These are phyloP conservation scores for Drechslerella stenobrocha DNA, from an alignment of 2,329 filamentous ascomycete species.

Conservation along the genomic window DNA sequence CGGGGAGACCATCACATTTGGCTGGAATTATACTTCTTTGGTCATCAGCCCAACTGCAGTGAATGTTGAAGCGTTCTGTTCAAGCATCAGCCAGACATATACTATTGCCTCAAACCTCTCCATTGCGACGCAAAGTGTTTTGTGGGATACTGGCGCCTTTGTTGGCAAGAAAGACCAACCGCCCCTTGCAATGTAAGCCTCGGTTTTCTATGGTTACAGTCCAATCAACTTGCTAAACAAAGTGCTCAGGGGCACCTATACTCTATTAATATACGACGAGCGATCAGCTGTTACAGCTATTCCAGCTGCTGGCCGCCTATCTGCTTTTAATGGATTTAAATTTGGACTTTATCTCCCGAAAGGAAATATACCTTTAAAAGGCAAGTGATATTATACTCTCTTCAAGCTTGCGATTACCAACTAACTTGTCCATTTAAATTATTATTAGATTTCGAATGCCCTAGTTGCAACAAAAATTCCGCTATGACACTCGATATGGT, in stretches of 20 bases:
- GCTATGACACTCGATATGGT: slow-evolving; percentile 57
- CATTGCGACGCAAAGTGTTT: slow-evolving; percentile 60
- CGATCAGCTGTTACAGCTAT: slow-evolving; percentile 60
- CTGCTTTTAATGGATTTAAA: slow-evolving; percentile 59
- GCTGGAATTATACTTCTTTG: slow-evolving; percentile 71
- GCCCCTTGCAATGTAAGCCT: slow-evolving; percentile 57
- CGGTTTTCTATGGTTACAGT: slow-evolving; percentile 3
- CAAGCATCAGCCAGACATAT: slow-evolving; percentile 62
- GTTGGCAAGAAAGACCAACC: slow-evolving; percentile 27
- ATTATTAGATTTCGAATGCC: slow-evolving; percentile 57
- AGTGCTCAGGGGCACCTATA: slow-evolving; percentile 63
- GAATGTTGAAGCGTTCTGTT: slow-evolving; percentile 67
- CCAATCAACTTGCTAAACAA: slow-evolving; percentile 5
- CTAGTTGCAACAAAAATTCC: slow-evolving; percentile 58
- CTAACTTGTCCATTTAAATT: background rate
- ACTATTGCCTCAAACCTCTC: slow-evolving; percentile 66
- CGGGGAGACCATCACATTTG: slow-evolving; percentile 66
- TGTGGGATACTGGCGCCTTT: slow-evolving; percentile 64
- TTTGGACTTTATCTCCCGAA: slow-evolving; percentile 68
- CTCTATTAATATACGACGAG: slow-evolving; percentile 66
- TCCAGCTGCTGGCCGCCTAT: slow-evolving; percentile 63
- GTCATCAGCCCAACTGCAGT: slow-evolving; percentile 63
- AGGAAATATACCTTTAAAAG: slow-evolving; percentile 59
- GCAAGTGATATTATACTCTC: slow-evolving; percentile 56
- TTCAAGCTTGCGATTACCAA: background rate